Base-by-base conservation (phyloP, 2,329 filamentous ascomycete genomes). In the Epichloe gansuensis region DNA sequence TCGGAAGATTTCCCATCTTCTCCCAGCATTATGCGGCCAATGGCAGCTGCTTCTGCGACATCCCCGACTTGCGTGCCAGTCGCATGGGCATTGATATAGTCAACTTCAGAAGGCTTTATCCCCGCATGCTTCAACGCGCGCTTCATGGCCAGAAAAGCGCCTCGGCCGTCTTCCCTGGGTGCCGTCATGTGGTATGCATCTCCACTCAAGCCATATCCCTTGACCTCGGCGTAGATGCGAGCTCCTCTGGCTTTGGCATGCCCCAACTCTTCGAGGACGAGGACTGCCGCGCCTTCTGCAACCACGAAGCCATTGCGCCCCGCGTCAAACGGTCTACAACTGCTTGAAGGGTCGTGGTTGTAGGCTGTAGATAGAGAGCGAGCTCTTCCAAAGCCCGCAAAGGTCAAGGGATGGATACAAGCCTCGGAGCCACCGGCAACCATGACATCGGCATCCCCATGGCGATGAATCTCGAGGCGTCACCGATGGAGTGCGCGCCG, bases 121-220 rank as follows among this genome's bases (percentile, higher is more conserved):
- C 75, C 69, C 0, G 90, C 89, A 62, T 87, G 80, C 60, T 77
- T 82, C 54, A 98, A 69, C 0, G 91, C 91, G 58, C 81, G 81
- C 65, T 79, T 85, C 93, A 98, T 98, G 3, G 91, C 86, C 46
- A 87, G 73, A 34, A 82, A 79, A 0, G 93, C 91, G 0, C 93
- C 93, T 48, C 80, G 77, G 0, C 93, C 93, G 62, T 94, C 85
- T 60, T 85, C 82, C 17, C 83, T 81, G 0, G 93, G 93, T 1
- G 91, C 88, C 11, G 93, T 98, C 76, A 97, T 90, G 67, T 97
- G 93, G 66, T 94, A 72, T 2, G 93, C 91, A 67, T 98, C 93
- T 28, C 86, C 88, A 48, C 88, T 95, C 57, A 88, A 84, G 23
- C 91, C 93, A 62, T 97, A 97, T 2, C 93, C 93, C 62, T 75